Conservation (phyloP, 768 basidiomycete species). For the Boletus patriciae region DNA sequence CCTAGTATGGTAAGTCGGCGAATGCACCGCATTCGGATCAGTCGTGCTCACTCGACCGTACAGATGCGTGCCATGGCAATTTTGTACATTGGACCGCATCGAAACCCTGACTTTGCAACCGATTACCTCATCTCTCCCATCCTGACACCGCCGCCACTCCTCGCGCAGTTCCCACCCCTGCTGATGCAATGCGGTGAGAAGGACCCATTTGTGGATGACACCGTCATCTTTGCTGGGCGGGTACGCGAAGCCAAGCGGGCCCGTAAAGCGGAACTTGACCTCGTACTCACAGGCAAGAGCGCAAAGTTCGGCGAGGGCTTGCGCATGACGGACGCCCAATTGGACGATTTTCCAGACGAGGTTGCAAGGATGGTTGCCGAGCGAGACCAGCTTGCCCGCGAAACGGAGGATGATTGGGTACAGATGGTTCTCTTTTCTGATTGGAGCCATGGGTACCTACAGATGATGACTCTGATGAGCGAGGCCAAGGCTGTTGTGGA, state of each 20-base stretch:
- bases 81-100: constrained; percentile 90
- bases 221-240: constrained; percentile 92
- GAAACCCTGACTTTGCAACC: constrained; percentile 89
- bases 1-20: constrained; percentile 84
- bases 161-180: constrained; percentile 92
- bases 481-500: constrained; percentile 79
- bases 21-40: constrained; percentile 1
- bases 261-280: constrained; percentile 70
- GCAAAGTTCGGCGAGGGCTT: constrained; percentile 61
- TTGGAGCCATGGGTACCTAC: constrained; percentile 96
- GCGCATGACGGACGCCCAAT: constrained; percentile 54
- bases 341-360: constrained; percentile 28
- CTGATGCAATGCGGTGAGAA: constrained; percentile 96
- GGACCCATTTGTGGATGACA: constrained; percentile 95
- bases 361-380: constrained; percentile 52
- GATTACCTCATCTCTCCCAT: constrained; percentile 98
- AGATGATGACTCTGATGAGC: constrained; percentile 86
- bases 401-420: constrained; percentile 93
- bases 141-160: constrained; percentile 75
- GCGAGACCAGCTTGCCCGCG: constrained; percentile 55
- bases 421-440: constrained; percentile 91
- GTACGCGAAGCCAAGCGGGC: constrained; percentile 93
- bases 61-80: constrained; percentile 99
- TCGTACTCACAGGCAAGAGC: constrained; percentile 59
- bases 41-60: constrained; percentile 10